Evolutionary conservation across 352 stramenopile genomes (phyloP).

Genomic region (Globisporangium splendens): DNA sequence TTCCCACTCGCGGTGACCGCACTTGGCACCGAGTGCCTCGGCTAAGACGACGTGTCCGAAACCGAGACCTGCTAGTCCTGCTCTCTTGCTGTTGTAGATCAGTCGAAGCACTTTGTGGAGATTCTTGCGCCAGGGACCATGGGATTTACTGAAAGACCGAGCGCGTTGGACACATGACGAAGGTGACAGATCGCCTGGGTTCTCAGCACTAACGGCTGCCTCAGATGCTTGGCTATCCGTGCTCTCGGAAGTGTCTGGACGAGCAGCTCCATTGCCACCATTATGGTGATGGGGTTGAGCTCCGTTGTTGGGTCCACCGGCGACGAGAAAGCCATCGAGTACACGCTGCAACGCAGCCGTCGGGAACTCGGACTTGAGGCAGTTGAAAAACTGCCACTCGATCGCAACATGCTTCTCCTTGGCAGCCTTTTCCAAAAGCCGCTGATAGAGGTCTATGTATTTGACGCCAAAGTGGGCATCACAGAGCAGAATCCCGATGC

Average conservation of each 20-base stretch:
- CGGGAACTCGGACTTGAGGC: conserved; percentile 31
- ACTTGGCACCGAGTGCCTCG: conserved; percentile 17
- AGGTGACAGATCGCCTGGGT: too few relatives aligned
- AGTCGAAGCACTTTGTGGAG: conserved; percentile 24
- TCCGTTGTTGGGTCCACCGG: conserved; percentile 25
- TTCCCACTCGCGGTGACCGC: conserved; percentile 14
- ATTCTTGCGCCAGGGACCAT: conserved; percentile 15
- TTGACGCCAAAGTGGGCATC: conserved; percentile 37
- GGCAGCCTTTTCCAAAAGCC: conserved; percentile 27
- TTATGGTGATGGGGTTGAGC: neutral
- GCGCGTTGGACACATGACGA: too few relatives aligned
- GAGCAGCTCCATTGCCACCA: neutral
- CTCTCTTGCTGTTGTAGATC: conserved; percentile 21
- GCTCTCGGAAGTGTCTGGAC: conserved; percentile 8
- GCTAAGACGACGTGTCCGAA: conserved; percentile 30
- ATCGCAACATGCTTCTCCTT: conserved; percentile 18
- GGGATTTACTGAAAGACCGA: too few relatives aligned
- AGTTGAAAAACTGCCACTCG: conserved; percentile 39
- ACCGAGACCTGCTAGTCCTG: conserved; percentile 20
- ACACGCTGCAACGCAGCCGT: conserved; percentile 22
- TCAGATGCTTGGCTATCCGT: neutral
- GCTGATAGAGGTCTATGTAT: conserved; percentile 36
- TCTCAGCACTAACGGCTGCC: too few relatives aligned
- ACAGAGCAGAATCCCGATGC: conserved; percentile 33
- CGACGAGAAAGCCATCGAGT: conserved; percentile 29